Evolutionary conservation across 1,284 basidiomycete species (phyloP), one percentile per base, ranked within the genome.

Genomic region (Ceratobasidium sp.): DNA sequence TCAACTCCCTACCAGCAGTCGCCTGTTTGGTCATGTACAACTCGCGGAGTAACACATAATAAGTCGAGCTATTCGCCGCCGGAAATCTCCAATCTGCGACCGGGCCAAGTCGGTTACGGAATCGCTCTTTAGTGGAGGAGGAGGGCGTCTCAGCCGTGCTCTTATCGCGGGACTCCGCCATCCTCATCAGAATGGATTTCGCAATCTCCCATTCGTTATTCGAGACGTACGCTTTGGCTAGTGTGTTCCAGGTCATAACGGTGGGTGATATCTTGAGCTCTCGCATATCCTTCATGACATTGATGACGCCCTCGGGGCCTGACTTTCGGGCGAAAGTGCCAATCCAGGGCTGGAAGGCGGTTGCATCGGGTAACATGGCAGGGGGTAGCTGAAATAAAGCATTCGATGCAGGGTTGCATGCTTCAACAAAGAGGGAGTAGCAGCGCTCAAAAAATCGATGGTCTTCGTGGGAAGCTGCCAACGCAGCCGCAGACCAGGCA

Each of bases 321-420:
- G 17, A 50, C 27, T 15, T 45, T 1, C 51, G 51, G 41, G 65
- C 65, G n/a, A 67, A 67, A 15, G 65, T 51, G 36, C 65, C 65
- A 22, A 67, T 53, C 65, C 65, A 67, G n/a, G 65, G 65, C 51
- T 67, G 65, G 27, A 67, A 67, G 14, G 65, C 65, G n/a, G 65
- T 24, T 44, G 65, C 65, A 29, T 67, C 65, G 15, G 51, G 65
- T 15, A 17, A 5, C 65, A 67, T 67, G 22, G 51, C 51, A 36
- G 65, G 65, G 1, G 65, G 65, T 14, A 67, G 29, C 19, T 44
- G 11, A 36, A 67, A 67, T 19, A 67, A 44, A 19, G 7, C 27
- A 51, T 41, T 56, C 36, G 65, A 41, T 1, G 24, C n/a, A 22
- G 51, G 65, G 29, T 45, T 54, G 22, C 65, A 67, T 24, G 50